These are phyloP conservation scores for Alnus glutinosa DNA, from an alignment of 306 rosid genomes.

Conservation along the genomic window DNA sequence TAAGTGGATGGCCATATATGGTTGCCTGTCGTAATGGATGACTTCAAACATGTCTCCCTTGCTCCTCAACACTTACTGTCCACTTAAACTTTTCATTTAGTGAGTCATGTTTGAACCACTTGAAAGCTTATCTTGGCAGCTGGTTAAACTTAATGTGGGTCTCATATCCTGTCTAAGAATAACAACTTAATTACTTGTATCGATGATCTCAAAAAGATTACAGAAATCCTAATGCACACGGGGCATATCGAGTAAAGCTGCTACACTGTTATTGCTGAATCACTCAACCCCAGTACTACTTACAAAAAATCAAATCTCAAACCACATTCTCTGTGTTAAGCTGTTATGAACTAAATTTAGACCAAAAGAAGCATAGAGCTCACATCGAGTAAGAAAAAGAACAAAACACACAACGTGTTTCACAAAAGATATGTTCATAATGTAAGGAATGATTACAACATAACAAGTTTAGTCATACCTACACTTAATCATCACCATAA, in stretches of 20 bases:
- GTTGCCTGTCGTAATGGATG: slow-evolving; percentile 25
- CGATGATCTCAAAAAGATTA: slow-evolving; percentile 30
- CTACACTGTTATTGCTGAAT: slow-evolving; percentile 10
- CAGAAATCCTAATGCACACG: slow-evolving; percentile 60
- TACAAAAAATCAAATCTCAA: not conserved
- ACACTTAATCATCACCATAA: too few relatives aligned
- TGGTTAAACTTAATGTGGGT: slow-evolving; percentile 28
- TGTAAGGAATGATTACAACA: too few relatives aligned
- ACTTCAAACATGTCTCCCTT: slow-evolving; percentile 29
- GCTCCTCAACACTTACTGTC: not conserved
- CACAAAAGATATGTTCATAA: too few relatives aligned
- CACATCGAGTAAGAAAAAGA: too few relatives aligned
- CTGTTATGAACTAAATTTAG: not conserved
- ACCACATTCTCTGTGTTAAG: too few relatives aligned
- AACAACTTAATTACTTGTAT: not conserved
- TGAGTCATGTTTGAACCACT: slow-evolving; percentile 16
- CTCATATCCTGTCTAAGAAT: slow-evolving; percentile 36
- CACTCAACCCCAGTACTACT: slow-evolving; percentile 8
- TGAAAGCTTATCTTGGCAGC: slow-evolving; percentile 35
- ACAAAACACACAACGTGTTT: too few relatives aligned
- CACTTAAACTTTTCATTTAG: not conserved
- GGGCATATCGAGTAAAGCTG: slow-evolving; percentile 36
- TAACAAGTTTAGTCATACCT: too few relatives aligned
- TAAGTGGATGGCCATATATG: slow-evolving; percentile 14
- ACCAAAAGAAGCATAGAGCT: not conserved